A percentile compares a stretch with the other conserved stretches of the same genome.
Conservation (phyloP, 2,329 filamentous ascomycete genomes). For the Diaporthe sp. region DNA sequence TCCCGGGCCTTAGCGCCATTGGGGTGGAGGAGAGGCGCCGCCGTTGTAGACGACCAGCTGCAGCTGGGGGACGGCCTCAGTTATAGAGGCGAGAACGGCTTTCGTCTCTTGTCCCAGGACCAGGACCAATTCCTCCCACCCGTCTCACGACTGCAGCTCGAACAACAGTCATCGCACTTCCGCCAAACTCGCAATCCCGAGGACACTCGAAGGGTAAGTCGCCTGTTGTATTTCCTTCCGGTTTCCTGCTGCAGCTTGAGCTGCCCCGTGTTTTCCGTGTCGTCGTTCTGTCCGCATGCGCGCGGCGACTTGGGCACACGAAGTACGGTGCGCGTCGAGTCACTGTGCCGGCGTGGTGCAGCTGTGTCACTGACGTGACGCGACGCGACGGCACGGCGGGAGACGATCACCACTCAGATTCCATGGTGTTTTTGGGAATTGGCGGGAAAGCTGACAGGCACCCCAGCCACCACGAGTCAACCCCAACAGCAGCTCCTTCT, state of each 20-base stretch:
- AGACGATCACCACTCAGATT: conserved; percentile 8
- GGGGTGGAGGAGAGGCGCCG: conserved; percentile 8
- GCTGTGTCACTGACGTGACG: background rate
- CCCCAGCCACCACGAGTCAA: background rate
- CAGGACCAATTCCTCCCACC: conserved; percentile 15
- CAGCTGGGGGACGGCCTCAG: background rate
- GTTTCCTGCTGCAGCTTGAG: background rate
- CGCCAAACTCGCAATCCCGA: background rate
- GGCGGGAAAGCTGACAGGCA: conserved; percentile 8
- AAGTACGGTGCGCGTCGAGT: background rate
- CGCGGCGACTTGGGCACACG: background rate
- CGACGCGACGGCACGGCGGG: conserved; percentile 19
- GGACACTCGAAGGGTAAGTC: background rate
- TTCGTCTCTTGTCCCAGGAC: background rate
- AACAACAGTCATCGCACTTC: conserved; percentile 6
- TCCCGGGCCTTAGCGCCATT: conserved; percentile 10
- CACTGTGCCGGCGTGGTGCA: background rate
- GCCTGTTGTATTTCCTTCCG: background rate
- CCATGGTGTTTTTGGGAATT: conserved; percentile 1
- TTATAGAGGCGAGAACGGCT: background rate
- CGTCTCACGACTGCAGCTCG: conserved; percentile 21
- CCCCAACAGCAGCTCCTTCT: conserved; percentile 13
- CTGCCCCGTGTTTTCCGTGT: background rate
- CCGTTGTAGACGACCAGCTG: background rate
- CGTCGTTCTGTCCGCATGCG: too few species aligned